These are phyloP conservation scores for Ephemerocybe angulata DNA, from an alignment of 768 basidiomycete species.

Conservation along the genomic window DNA sequence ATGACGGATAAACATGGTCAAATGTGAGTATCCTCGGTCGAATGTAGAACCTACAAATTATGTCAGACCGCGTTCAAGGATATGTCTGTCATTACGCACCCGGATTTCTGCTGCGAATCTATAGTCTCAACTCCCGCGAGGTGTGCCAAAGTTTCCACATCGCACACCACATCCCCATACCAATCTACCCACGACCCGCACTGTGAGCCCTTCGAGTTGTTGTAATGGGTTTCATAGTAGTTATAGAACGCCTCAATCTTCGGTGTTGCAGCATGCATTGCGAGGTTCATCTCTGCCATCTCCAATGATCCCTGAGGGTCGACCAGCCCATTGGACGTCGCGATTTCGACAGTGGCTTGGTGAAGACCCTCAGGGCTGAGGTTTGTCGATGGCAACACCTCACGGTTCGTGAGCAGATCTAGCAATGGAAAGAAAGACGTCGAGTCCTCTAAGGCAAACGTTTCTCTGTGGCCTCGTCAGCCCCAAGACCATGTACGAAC, in stretches of 20 bases:
- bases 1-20: slow-evolving; percentile 69
- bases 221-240: slow-evolving; percentile 50
- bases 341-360: slow-evolving; percentile 49
- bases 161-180: slow-evolving; percentile 74
- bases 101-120: slow-evolving; percentile 30
- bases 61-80: slow-evolving; percentile 4
- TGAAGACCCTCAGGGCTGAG: slow-evolving; percentile 51
- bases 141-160: slow-evolving; percentile 52
- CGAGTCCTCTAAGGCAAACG: slow-evolving; percentile 69
- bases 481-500: neutral
- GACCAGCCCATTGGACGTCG: slow-evolving; percentile 45
- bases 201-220: slow-evolving; percentile 24
- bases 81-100: slow-evolving; percentile 24
- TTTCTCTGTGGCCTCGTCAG: slow-evolving; percentile 55
- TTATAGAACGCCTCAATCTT: slow-evolving; percentile 82
- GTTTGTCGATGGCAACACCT: slow-evolving; percentile 32
- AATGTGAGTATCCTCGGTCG: slow-evolving; percentile 61
- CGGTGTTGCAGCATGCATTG: slow-evolving; percentile 74
- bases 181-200: slow-evolving; percentile 82
- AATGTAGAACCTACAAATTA: slow-evolving; percentile 23
- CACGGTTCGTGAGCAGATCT: slow-evolving; percentile 55
- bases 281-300: slow-evolving; percentile 68
- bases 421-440: slow-evolving; percentile 75
- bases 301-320: slow-evolving; percentile 47
- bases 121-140: slow-evolving; percentile 51